These are phyloP conservation scores for Phaffomyces antillensis DNA, from an alignment of 805 yeast genomes.

Conservation along the genomic window DNA sequence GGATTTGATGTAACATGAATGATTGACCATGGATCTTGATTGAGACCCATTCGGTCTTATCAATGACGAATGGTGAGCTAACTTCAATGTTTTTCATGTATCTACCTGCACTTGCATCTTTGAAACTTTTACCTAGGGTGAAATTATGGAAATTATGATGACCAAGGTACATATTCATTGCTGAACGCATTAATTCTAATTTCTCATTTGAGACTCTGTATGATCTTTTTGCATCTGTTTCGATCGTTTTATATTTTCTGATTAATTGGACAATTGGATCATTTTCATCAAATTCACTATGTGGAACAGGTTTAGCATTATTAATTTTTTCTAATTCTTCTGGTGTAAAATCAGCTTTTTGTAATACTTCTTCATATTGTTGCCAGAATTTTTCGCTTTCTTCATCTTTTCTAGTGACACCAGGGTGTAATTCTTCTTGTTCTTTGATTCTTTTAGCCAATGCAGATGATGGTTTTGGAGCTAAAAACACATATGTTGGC, in stretches of 20 bases:
- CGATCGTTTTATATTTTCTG: constrained; percentile 52
- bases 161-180: constrained; percentile 71
- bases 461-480: constrained; percentile 76
- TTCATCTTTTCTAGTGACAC: constrained; percentile 48
- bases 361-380: constrained; percentile 33
- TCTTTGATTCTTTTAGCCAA: constrained; percentile 53
- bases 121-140: constrained; percentile 73
- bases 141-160: constrained; percentile 90
- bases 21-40: constrained; percentile 97
- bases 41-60: constrained; percentile 93
- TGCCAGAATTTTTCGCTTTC: constrained; percentile 79
- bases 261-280: constrained; percentile 32
- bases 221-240: constrained; percentile 57
- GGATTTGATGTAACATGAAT: constrained; percentile 95
- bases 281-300: constrained; percentile 32
- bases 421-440: constrained; percentile 50
- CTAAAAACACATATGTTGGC: constrained; percentile 85
- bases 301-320: constrained; percentile 29
- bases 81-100: constrained; percentile 75
- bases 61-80: constrained; percentile 83
- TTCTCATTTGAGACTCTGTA: constrained; percentile 62
- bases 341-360: constrained; percentile 24
- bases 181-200: constrained; percentile 54
- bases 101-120: constrained; percentile 80
- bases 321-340: constrained; percentile 22